Evolutionary conservation across 805 yeast species (phyloP), one percentile per base, ranked within the genome.

Genomic region (Hemisphaericaspora nanyangensis): DNA sequence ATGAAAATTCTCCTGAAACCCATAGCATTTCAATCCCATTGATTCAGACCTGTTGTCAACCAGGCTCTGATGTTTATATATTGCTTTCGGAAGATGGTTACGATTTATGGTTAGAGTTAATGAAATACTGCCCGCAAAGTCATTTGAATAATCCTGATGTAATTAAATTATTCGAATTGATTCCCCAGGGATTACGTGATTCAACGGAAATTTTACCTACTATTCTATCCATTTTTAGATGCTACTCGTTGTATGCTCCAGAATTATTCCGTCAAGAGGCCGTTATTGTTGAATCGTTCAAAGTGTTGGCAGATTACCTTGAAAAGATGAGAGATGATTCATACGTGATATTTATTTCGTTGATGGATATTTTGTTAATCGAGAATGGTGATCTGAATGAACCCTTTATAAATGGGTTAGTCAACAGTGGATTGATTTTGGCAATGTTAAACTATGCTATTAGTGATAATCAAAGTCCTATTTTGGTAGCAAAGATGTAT

Each of bases 71-170:
- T 20, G 40, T 48, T 27, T 65, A 67, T 16, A 75, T 88, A 0
- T 65, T 85, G 38, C 58, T 90, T 7, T 72, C 82, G 15, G 97
- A 90, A 54, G 97, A 90, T 61, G 96, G 95, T 0, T 79, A 77
- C 53, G 95, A 87, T 40, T 65, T 90, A 30, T 88, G 96, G 95
- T 66, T 75, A n/a, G 69, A 82, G 1, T 56, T 85, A 2, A 55
- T 88, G 37, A 85, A 78, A 45, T 79, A 80, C 44, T 74, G 75
- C 38, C 85, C 91, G 1, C 5, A 37, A 44, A 19, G 42, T 3
- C 35, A 33, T 11, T 31, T 31, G 3, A 63, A 70, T 5, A 61
- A 60, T 22, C 56, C 60, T 11, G 67, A 65, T 27, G 57, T 85
- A 19, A 39, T 70, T 3, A 63, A 64, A 13, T 49, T 74, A 13